Base-by-base conservation (phyloP, 2,329 filamentous ascomycete species). In the Amesomyces nigricolor region DNA sequence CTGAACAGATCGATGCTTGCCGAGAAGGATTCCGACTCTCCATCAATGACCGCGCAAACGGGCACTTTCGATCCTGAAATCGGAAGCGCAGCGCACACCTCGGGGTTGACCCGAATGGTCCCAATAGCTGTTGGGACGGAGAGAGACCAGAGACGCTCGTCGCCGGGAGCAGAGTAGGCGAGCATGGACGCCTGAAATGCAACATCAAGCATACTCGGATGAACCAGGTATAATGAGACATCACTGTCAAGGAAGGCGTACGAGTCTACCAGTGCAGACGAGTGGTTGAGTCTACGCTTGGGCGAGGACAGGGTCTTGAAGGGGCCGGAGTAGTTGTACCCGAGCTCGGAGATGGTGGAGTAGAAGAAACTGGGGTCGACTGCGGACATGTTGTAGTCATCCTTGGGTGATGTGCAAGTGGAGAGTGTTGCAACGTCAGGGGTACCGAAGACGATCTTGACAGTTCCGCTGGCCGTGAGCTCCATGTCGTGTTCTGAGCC, bases 141-240 rank as follows among this genome's bases (percentile, higher is more conserved):
- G 3, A 68, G 58, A 1, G 65, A 57, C 63, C 66, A 68, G 4
- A 74, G 62, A 3, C 61, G 61, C 3, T 65, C 69, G 40, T 71
- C 68, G 0, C 64, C 66, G 0, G 72, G 72, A 19, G 60, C 67
- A 5, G 65, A 64, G 45, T 43, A 11, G 1, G 71, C 70, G 1
- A 66, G 59, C 5, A 73, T 62, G 9, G 67, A 55, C 5, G 66
- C 57, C 55, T 75, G 73, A 53, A 75, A 66, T 1, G 68, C 66
- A 0, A 63, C 62, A 42, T 74, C 72, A 0, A 75, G 60, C 2
- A 64, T 58, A 0, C 60, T 67, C 0, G 72, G 71, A 44, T 73
- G 71, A 0, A 73, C 59, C 4, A 70, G 52, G 2, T 65, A 59
- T n/a, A 53, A 11, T 8, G 42, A 29, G 5, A 37, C 8, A 1